Percentiles rank a stretch among this genome's conserved stretches.
These are phyloP conservation scores for Coffea canephora DNA, from an alignment of 257 asterid species.

Conservation along the genomic window DNA sequence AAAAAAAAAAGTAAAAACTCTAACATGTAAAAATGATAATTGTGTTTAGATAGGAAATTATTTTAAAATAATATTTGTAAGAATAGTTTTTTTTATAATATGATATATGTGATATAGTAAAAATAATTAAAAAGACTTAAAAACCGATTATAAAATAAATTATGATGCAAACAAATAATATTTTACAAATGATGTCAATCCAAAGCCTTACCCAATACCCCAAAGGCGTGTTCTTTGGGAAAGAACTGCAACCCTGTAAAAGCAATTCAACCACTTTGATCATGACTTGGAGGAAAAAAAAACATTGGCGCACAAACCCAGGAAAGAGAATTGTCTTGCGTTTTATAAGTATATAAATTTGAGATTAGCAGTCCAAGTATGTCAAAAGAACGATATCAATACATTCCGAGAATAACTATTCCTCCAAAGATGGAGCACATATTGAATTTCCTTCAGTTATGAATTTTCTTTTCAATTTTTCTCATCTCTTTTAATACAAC, in stretches of 20 bases:
- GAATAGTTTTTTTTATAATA: too few relatives aligned
- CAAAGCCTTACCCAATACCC: not conserved
- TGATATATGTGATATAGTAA: too few relatives aligned
- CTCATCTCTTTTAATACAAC: slow-evolving; percentile 44
- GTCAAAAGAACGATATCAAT: slow-evolving; percentile 18
- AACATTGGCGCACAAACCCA: not conserved
- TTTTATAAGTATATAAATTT: slow-evolving; percentile 16
- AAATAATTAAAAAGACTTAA: too few relatives aligned
- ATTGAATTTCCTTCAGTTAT: slow-evolving; percentile 16
- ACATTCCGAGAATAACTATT: slow-evolving; percentile 9
- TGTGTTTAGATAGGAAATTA: too few relatives aligned
- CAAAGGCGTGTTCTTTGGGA: not conserved
- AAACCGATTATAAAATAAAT: too few relatives aligned
- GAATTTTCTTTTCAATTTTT: slow-evolving; percentile 23
- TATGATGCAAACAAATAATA: too few relatives aligned
- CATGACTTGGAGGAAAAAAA: not conserved
- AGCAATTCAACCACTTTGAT: not conserved
- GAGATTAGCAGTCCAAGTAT: slow-evolving; percentile 7
- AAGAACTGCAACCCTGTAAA: not conserved
- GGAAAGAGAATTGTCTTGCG: not conserved
- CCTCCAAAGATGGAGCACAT: slow-evolving; percentile 23
- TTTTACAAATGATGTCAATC: too few relatives aligned
- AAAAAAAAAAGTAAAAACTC: too few relatives aligned
- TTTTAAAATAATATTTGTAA: too few relatives aligned
- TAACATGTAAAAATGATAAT: not conserved